Conservation (phyloP, 164 flowering plant species). For the grape (Vitis vinifera) region ASM3070453v1 NC_081812.1:12490501-12491000, state of each 20-base stretch:
- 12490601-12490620: not conserved
- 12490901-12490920: not conserved
- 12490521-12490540: not conserved
- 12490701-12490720: constrained; percentile 71
- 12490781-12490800: constrained; percentile 44
- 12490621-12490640: constrained; percentile 79
- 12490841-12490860: constrained; percentile 68
- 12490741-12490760: constrained; percentile 70
- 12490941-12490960: not conserved
- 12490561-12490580: not conserved
- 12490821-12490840: constrained; percentile 44
- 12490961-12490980: too few species aligned
- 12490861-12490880: constrained; percentile 66
- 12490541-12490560: constrained; percentile 1
- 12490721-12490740: constrained; percentile 45
- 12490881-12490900: constrained; percentile 40
- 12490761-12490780: constrained; percentile 30
- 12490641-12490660: constrained; percentile 48
- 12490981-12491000: not conserved
- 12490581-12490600: too few species aligned
- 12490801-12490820: constrained; percentile 44
- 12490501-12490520: not conserved
- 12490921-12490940: constrained; percentile 9
- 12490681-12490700: constrained; percentile 49
- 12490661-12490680: constrained; percentile 53